Evolutionary conservation across 805 yeast species (phyloP), one percentile per base, ranked within the genome.

Genomic region (Starmerella apicola): DNA sequence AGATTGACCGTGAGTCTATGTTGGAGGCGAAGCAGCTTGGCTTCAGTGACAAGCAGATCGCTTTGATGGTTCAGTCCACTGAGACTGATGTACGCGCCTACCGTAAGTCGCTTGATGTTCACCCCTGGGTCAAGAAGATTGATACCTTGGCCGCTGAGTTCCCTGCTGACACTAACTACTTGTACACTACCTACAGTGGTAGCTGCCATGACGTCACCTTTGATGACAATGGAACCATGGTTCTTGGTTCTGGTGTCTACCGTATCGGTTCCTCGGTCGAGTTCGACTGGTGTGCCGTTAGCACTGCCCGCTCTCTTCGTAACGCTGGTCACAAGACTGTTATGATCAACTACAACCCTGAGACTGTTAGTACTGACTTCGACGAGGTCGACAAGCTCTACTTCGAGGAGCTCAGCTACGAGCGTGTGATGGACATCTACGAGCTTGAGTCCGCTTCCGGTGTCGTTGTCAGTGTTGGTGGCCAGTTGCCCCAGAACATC

Each of bases 221-320:
- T 58, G 74, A 80, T 54, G 97, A 88, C 44, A 71, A 81, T 51
- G 97, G 97, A 57, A 80, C 91, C 45, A 68, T 91, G 75, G 97
- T 88, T 30, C 71, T 88, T 53, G 98, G 97, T 39, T 85, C 96
- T n/a, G 97, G 98, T 68, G 98, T 91, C 37, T 88, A 88, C 74
- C 76, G 98, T 64, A 88, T 88, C 61, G 98, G 98, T 44, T 86
- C 96, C 2, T 85, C 96, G 24, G 98, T 88, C 40, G 98, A 91
- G 67, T 88, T 88, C 56, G 98, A 88, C 64, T 88, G 98, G 98
- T 88, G 98, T 71, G 98, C 97, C 41, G 98, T 88, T 48, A 75
- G 91, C 49, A 81, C 98, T 43, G 95, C 94, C 41, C 78, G 96
- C 60, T 85, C 96, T 32, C 75, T 88, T 54, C 77, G 98, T 62